Evolutionary conservation across 2,329 filamentous ascomycete species (phyloP), one percentile per base, ranked within the genome.

Genomic region (Gliomastix tumulicola): DNA sequence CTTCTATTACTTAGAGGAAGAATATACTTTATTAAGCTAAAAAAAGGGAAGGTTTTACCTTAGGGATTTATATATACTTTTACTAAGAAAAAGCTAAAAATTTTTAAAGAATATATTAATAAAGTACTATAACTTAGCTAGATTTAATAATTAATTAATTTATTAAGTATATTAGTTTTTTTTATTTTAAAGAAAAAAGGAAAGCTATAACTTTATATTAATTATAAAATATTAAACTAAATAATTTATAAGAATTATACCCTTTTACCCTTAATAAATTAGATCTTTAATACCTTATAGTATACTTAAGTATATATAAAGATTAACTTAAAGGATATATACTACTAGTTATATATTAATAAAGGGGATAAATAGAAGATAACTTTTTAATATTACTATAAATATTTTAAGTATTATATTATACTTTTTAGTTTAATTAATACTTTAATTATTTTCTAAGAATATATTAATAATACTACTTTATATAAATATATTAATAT

Each of bases 261-360:
- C 15, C 15, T 32, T 18, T 8, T 32, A 13, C 7, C 6, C 5
- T 5, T 32, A 32, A 20, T 32, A 31, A 10, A 31, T 10, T 31
- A 31, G 8, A 31, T 31, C 9, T 16, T 31, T 10, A 10, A 10
- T 8, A 12, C 8, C 8, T 16, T 10, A 33, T 18, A 33, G 21
- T 7, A 11, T 11, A 11, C 10, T 11, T 18, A 33, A 11, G 10
- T 19, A 33, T 21, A 8, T 33, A 33, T 7, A n/a, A 34, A 34
- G 21, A 16, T 27, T 28, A 28, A 36, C 11, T 21, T 34, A 19
- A 34, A 36, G 21, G 16, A 36, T 28, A 36, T 36, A 11, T 36
- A 36, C 16, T 36, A 36, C 19, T 28, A 36, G 16, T 10, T 28
- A 36, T 30, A 19, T 36, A 36, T 36, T 18, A 19, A 30, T 30